Conservation (phyloP, 345 rosid species). For the Bruguiera parviflora region DNA sequence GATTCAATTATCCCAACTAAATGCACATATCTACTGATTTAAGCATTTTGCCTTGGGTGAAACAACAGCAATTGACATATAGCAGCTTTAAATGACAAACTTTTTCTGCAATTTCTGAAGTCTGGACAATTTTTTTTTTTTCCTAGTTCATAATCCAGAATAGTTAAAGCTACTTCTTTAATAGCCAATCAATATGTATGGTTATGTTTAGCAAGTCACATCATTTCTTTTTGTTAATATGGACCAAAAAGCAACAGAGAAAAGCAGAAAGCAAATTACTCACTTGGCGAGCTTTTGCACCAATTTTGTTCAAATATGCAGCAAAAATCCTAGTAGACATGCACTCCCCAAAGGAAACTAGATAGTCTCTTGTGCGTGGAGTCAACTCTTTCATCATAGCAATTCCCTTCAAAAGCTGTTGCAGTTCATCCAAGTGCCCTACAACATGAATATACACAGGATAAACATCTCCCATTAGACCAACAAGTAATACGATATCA, state of each 20-base stretch:
- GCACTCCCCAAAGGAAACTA: constrained; percentile 98
- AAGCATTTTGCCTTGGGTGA: background rate
- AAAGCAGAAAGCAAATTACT: constrained; percentile 14
- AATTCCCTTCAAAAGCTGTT: constrained; percentile 89
- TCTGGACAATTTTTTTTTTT: background rate
- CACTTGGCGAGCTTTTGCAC: constrained; percentile 91
- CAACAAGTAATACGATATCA: too few species aligned
- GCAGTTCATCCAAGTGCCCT: constrained; percentile 78
- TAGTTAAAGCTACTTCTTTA: background rate
- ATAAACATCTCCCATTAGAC: too few species aligned
- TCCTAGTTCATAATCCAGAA: background rate
- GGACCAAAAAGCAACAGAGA: background rate
- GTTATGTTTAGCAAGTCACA: too few species aligned
- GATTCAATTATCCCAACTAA: background rate
- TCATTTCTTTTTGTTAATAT: too few species aligned
- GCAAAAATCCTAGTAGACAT: constrained; percentile 96
- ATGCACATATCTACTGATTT: background rate
- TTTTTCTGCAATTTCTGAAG: background rate
- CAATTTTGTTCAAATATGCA: constrained; percentile 72
- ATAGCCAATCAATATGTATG: too few species aligned
- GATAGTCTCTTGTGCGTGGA: constrained; percentile 71
- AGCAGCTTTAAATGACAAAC: constrained; percentile 1
- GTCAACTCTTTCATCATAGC: constrained; percentile 98
- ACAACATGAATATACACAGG: constrained; percentile 11
- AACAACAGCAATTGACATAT: background rate